Base-by-base conservation (phyloP, 192 early-diverging fungal species). In the Backusella parvicylindrica region DNA sequence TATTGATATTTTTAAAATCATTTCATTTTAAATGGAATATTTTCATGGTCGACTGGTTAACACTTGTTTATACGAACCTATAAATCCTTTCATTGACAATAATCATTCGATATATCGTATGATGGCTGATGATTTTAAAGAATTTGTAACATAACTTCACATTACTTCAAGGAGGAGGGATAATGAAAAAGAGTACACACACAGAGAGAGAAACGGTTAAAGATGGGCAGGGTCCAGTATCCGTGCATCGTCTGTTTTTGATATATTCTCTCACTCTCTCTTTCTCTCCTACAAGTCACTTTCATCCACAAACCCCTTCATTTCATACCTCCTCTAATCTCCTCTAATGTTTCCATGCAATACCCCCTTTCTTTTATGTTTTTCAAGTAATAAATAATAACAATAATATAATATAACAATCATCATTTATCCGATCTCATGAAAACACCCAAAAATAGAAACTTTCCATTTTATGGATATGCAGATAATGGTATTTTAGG, bases 361-460 rank as follows among this genome's bases (percentile, higher is more conserved):
- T 67, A 15, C 4, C 65, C 35, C 11, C 16, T 66, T 66, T 38
- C 0, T 67, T 32, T 67, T 36, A 26, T 12, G 37, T 67, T 36
- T 36, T 68, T n/a, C 36, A 37, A 38, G 64, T 66, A 66, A 66
- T 33, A 66, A 68, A 68, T 30, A 33, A 33, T 33, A 65, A 64
- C 4, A 36, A n/a, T 16, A 66, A 66, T 21, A 36, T 33, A 38
- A 68, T 36, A 36, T 21, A 37, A 37, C 1, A 3, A 65, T 15
- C n/a, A 33, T 38, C 8, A 32, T 68, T 68, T 38, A 36, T 38
- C n/a, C 32, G 30, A 31, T 66, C 33, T 66, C 53, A 60, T 60
- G 53, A 23, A 60, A 60, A 60, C 53, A 60, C 53, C 53, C 53
- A 60, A 60, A 60, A 60, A 60, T 60, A 60, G 53, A 60, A 60